Conservation (phyloP, 176 grass and related monocot genomes). For the Cenchrus americanus region DNA sequence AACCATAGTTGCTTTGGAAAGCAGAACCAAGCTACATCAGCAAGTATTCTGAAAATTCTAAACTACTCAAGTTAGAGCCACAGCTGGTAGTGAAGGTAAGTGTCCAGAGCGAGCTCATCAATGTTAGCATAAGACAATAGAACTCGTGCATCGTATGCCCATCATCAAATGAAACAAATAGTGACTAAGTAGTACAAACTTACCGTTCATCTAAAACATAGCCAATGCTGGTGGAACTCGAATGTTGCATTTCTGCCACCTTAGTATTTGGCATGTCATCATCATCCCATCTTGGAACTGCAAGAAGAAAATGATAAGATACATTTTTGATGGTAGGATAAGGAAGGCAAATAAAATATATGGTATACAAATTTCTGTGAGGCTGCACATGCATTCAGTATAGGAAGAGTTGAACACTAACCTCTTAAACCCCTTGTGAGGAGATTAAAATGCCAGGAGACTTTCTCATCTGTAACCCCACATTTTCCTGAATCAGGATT, state of each 20-base stretch:
- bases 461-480: slow-evolving; percentile 33
- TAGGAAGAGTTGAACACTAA: slow-evolving; percentile 34
- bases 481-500: slow-evolving; percentile 31
- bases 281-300: slow-evolving; percentile 69
- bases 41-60: not conserved
- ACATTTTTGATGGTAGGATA: not conserved
- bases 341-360: not conserved
- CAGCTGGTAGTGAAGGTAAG: not conserved
- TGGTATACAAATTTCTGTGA: not conserved
- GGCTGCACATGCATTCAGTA: not conserved
- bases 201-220: slow-evolving; percentile 81
- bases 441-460: slow-evolving; percentile 43
- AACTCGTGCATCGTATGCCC: not conserved
- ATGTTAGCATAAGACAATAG: not conserved
- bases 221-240: slow-evolving; percentile 54
- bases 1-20: not conserved
- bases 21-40: not conserved
- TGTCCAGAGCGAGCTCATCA: not conserved
- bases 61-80: not conserved
- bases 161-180: not conserved
- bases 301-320: not conserved
- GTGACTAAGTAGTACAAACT: not conserved
- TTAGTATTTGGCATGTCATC: slow-evolving; percentile 31
- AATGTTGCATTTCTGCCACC: not conserved
- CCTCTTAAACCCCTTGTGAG: slow-evolving; percentile 69